Base-by-base conservation (phyloP, 768 basidiomycete species). In the Collybiopsis confluens region DNA sequence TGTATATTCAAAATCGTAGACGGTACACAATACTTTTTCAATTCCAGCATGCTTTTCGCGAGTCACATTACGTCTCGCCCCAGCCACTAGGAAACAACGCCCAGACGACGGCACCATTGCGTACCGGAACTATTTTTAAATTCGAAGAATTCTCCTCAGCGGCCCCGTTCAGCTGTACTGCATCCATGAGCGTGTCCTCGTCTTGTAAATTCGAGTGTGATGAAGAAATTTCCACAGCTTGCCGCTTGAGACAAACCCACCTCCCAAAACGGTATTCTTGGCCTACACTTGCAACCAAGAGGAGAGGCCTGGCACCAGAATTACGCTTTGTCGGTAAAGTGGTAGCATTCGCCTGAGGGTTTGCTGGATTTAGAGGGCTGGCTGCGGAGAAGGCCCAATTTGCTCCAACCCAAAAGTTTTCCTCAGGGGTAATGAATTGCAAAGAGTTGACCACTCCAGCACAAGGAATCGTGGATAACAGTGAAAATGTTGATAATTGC, bases 191-290 rank as follows among this genome's bases (percentile, higher is more conserved):
- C 13, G 44, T 28, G 11, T 3, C 44, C 8, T 45, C 2, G 26
- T 2, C 44, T 16, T 26, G 30, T 5, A 5, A 6, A 13, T 27
- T 26, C 18, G 24, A 16, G 23, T 18, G 8, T 9, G 45, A 36
- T 16, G 26, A 13, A 18, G 44, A 27, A 21, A 23, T 18, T 23
- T 38, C 23, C 1, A 48, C 20, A 18, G 10, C 24, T 36, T 48
- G 47, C 24, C 35, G 47, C 23, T 48, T 48, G 33, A 48, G 11
- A 21, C 35, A 36, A 6, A 48, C 33, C 96, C 97, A 99, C 58
- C 97, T 76, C 2, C 97, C 96, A 33, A 96, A 66, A 54, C 90
- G 80, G 64, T 88, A 90, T 66, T 99, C 97, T 65, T 94, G 90
- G 2, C 89, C 90, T 16, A 92, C 65, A 9, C 87, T 91, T 5